These are phyloP conservation scores for Xylaria sp. DNA, from an alignment of 2,329 filamentous ascomycete species.

Conservation along the genomic window DNA sequence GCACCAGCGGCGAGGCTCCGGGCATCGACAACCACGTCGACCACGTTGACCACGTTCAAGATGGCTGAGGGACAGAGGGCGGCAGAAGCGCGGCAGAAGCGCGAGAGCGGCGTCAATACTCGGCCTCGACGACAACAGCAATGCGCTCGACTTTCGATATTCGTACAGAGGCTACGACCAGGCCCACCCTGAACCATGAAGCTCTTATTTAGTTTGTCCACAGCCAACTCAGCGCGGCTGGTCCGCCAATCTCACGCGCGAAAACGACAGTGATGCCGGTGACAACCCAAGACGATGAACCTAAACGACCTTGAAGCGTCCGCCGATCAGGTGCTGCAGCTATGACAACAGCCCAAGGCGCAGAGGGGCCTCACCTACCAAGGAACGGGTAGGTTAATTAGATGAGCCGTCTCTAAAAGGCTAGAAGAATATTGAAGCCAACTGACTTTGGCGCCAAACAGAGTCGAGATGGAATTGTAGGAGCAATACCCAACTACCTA, in stretches of 20 bases:
- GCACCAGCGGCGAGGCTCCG: conserved; percentile 15
- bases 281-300: neutral
- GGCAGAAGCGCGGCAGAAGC: neutral
- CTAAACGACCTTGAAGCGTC: conserved; percentile 1
- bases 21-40: conserved; percentile 2
- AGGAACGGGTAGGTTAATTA: conserved; percentile 7
- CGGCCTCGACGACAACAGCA: neutral
- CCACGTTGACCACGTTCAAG: conserved; percentile 1
- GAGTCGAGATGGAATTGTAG: conserved; percentile 10
- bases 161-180: neutral
- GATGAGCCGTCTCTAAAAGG: neutral
- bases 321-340: conserved; percentile 1
- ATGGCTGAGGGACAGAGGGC: neutral
- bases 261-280: neutral
- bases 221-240: neutral
- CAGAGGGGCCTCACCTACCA: conserved; percentile 12
- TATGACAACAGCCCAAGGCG: conserved; percentile 10
- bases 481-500: neutral
- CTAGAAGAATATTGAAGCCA: conserved; percentile 18
- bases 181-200: neutral
- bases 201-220: neutral
- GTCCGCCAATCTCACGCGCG: conserved; percentile 8
- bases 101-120: neutral
- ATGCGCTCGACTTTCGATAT: conserved; percentile 7
- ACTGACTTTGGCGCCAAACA: conserved; percentile 6